Conservation (phyloP, 768 basidiomycete genomes). For the Leccinum truebloodii region DNA sequence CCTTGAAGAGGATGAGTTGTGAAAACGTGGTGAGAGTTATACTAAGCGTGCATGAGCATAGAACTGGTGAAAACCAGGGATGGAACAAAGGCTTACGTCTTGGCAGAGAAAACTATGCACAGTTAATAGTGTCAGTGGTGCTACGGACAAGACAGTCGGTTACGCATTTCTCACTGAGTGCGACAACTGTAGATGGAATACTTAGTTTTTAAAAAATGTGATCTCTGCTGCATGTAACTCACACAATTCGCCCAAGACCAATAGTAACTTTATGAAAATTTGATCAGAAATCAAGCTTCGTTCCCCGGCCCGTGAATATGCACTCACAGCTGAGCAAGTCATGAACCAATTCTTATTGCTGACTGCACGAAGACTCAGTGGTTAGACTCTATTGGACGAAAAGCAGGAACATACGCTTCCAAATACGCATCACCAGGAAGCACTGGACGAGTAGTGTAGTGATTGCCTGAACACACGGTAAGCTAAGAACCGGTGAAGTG, state of each 20-base stretch:
- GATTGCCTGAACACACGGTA: constrained; percentile 28
- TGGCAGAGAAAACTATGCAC: constrained; percentile 34
- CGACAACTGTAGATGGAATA: constrained; percentile 25
- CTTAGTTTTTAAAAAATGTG: constrained; percentile 6
- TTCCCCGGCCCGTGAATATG: not conserved
- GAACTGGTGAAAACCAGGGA: not conserved
- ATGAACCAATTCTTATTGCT: constrained; percentile 47
- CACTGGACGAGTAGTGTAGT: constrained; percentile 56
- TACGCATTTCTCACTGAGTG: constrained; percentile 31
- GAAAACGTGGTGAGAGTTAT: constrained; percentile 41
- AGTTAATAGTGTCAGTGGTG: constrained; percentile 6
- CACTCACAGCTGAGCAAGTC: constrained; percentile 32
- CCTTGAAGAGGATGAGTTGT: constrained; percentile 48
- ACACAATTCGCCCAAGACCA: constrained; percentile 44
- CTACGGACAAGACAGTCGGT: not conserved
- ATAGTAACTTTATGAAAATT: constrained; percentile 13
- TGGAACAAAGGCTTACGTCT: constrained; percentile 34
- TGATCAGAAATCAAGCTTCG: not conserved
- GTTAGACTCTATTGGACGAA: not conserved
- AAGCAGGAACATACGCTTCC: constrained; percentile 39
- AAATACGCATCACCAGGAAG: constrained; percentile 53
- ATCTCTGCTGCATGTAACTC: constrained; percentile 5
- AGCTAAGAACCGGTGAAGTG: not conserved
- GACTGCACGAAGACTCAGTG: constrained; percentile 35
- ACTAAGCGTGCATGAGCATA: constrained; percentile 33